A percentile compares a stretch with the other conserved stretches of the same genome.
Evolutionary conservation across 108 stramenopile genomes (phyloP).

Genomic region (Pseudonitzschia multistriata): DNA sequence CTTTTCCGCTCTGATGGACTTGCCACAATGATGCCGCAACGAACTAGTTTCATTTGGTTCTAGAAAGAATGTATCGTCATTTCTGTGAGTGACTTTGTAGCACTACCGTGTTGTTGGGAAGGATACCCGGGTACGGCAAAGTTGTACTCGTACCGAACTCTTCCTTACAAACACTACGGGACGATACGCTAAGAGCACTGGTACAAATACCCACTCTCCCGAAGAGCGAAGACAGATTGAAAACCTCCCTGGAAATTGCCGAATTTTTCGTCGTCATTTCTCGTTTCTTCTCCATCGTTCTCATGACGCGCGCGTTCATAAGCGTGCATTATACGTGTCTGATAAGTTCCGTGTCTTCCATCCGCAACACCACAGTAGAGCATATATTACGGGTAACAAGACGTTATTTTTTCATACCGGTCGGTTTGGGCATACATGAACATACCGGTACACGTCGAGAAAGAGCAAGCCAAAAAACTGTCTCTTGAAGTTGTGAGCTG

Average conservation of each 20-base stretch:
- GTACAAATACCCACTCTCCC: not conserved
- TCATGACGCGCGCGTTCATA: constrained; percentile 7
- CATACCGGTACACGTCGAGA: not conserved
- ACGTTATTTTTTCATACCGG: not conserved
- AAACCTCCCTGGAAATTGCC: constrained; percentile 7
- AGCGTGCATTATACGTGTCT: not conserved
- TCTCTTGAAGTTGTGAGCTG: not conserved
- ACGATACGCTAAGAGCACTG: not conserved
- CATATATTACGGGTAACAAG: not conserved
- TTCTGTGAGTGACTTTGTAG: not conserved
- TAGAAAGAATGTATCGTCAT: not conserved
- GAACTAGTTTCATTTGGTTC: not conserved
- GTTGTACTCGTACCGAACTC: no score
- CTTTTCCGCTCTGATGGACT: not conserved
- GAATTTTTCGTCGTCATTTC: not conserved
- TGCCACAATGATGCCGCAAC: not conserved
- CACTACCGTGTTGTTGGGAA: not conserved
- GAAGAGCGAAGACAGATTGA: not conserved
- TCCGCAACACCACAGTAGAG: not conserved
- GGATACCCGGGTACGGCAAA: no score
- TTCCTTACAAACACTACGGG: no score
- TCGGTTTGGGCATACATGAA: not conserved
- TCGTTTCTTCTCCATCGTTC: constrained; percentile 7
- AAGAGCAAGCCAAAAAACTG: not conserved
- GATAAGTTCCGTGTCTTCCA: not conserved